A percentile compares a stretch with the other conserved stretches of the same genome.
phyloP scores from a whole-genome alignment of 306 rosid genomes.

The Citrullus mucosospermus region DNA sequence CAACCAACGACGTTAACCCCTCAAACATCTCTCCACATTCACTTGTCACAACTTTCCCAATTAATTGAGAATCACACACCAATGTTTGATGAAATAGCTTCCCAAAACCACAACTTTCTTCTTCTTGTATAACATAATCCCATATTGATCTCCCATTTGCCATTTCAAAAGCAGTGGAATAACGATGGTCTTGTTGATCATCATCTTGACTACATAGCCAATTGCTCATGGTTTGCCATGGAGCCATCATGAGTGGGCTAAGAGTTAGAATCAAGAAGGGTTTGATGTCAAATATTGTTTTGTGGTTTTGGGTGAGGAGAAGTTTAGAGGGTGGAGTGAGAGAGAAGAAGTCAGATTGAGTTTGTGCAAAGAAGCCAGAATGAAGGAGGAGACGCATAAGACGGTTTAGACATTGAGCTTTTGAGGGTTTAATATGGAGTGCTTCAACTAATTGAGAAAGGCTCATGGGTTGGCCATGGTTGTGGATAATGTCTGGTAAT shows the following conservation, averaged over 20 bases:
- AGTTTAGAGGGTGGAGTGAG: constrained; percentile 21
- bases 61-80: constrained; percentile 10
- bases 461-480: constrained; percentile 35
- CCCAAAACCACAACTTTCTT: not conserved
- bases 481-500: constrained; percentile 26
- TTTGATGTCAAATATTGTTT: not conserved
- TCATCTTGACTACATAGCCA: not conserved
- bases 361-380: constrained; percentile 23
- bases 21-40: constrained; percentile 15
- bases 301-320: not conserved
- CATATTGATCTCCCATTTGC: constrained; percentile 10
- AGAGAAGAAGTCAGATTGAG: not conserved
- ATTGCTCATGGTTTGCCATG: constrained; percentile 13
- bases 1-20: constrained; percentile 24
- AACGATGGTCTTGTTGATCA: too few relatives aligned
- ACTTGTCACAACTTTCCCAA: not conserved
- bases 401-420: constrained; percentile 12
- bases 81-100: constrained; percentile 18
- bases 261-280: not conserved
- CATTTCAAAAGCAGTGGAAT: not conserved
- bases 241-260: not conserved
- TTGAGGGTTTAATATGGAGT: constrained; percentile 21
- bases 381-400: constrained; percentile 29
- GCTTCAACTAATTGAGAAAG: constrained; percentile 22
- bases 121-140: constrained; percentile 5